Conservation (phyloP, 768 basidiomycete genomes). For the Hygrophorus russula region DNA sequence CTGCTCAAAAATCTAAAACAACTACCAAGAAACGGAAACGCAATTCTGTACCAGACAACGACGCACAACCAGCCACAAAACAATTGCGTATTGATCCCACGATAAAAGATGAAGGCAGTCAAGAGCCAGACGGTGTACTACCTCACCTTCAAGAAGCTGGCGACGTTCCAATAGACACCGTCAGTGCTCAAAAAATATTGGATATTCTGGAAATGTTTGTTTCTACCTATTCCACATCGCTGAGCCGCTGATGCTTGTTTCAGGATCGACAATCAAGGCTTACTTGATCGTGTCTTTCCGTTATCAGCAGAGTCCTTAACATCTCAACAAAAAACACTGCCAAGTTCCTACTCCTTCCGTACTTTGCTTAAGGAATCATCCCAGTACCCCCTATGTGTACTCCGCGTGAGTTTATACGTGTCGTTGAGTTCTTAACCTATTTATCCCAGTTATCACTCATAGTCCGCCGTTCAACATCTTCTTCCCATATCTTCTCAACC, state of each 20-base stretch:
- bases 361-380: constrained; percentile 42
- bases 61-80: constrained; percentile 41
- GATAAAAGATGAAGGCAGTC: constrained; percentile 4
- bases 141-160: constrained; percentile 26
- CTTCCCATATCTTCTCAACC: constrained; percentile 58
- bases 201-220: constrained; percentile 44
- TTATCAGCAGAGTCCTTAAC: constrained; percentile 30
- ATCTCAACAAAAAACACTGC: constrained; percentile 16
- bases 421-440: constrained; percentile 8
- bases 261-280: constrained; percentile 62
- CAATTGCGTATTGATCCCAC: constrained; percentile 28
- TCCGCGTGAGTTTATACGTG: constrained; percentile 36
- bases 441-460: constrained; percentile 6
- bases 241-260: constrained; percentile 4
- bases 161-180: constrained; percentile 33
- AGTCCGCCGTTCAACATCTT: constrained; percentile 59
- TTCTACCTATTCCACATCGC: not conserved
- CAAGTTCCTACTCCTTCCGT: constrained; percentile 38
- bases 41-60: constrained; percentile 26
- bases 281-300: constrained; percentile 73
- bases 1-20: constrained; percentile 17
- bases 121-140: constrained; percentile 5
- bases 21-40: constrained; percentile 63
- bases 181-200: constrained; percentile 39
- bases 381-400: constrained; percentile 39